Evolutionary conservation across 306 rosid species (phyloP).

Genomic region (Castanea sativa): DNA sequence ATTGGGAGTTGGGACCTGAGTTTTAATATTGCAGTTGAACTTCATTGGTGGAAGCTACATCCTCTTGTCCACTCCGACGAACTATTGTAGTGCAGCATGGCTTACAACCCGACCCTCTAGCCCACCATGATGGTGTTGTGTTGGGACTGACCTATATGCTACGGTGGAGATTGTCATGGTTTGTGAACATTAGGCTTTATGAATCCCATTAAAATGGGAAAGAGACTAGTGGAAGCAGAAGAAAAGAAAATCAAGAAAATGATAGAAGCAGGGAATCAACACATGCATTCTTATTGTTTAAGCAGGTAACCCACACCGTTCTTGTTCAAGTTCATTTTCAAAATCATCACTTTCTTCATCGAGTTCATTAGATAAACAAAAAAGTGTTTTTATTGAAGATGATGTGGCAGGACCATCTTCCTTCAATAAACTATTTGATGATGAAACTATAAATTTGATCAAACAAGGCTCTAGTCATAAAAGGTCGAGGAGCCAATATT

Average conservation of each 20-base stretch:
- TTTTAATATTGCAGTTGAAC: constrained; percentile 24
- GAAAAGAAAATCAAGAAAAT: constrained; percentile 28
- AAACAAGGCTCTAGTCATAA: constrained; percentile 40
- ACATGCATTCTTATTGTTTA: constrained; percentile 46
- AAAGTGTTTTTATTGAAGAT: constrained; percentile 56
- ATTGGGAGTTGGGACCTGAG: constrained; percentile 36
- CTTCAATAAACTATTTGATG: constrained; percentile 40
- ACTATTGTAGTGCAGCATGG: not conserved
- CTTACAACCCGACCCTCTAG: not conserved
- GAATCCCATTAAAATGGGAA: constrained; percentile 21
- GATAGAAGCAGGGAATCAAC: constrained; percentile 23
- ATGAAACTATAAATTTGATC: constrained; percentile 33
- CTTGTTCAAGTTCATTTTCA: constrained; percentile 88
- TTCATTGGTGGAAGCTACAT: constrained; percentile 40
- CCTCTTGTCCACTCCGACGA: constrained; percentile 32
- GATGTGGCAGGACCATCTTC: constrained; percentile 69
- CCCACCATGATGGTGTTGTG: not conserved
- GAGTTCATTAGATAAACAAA: constrained; percentile 64
- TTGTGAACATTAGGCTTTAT: constrained; percentile 37
- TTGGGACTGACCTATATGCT: not conserved
- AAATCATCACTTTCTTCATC: constrained; percentile 81
- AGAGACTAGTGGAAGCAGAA: constrained; percentile 34
- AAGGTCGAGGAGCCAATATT: constrained; percentile 65
- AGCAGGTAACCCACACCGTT: constrained; percentile 57
- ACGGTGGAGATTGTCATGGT: not conserved